Conservation (phyloP, 2,329 filamentous ascomycete genomes). For the Plectosphaerella sp. region DNA sequence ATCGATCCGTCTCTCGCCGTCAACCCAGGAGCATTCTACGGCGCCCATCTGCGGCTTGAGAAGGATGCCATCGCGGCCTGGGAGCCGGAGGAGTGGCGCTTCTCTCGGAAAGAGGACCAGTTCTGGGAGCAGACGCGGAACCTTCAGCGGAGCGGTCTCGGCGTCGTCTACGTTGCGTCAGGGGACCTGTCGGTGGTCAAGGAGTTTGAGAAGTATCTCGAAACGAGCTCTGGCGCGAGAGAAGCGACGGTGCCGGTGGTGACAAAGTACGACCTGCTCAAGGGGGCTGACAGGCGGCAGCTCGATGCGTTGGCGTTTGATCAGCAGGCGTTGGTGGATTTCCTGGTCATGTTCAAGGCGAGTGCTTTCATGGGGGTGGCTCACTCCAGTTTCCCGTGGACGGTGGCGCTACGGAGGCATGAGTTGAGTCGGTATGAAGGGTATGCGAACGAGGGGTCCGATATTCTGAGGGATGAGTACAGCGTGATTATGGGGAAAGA, state of each 20-base stretch:
- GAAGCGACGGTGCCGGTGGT: slow-evolving; percentile 16
- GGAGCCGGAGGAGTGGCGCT: slow-evolving; percentile 22
- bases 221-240: slow-evolving; percentile 2
- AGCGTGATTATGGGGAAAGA: slow-evolving; percentile 25
- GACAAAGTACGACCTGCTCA: slow-evolving; percentile 24
- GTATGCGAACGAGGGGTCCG: slow-evolving; percentile 22
- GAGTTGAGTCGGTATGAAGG: slow-evolving; percentile 21
- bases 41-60: slow-evolving; percentile 25
- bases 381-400: slow-evolving; percentile 27
- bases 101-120: slow-evolving; percentile 23
- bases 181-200: slow-evolving; percentile 22
- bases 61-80: slow-evolving; percentile 23
- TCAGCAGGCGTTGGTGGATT: slow-evolving; percentile 27
- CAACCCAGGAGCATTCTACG: slow-evolving; percentile 19
- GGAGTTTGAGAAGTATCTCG: slow-evolving; percentile 15
- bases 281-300: slow-evolving; percentile 9
- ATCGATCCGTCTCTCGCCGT: slow-evolving; percentile 19
- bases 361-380: slow-evolving; percentile 27
- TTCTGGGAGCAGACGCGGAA: slow-evolving; percentile 22
- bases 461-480: slow-evolving; percentile 23
- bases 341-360: slow-evolving; percentile 24
- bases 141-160: slow-evolving; percentile 16
- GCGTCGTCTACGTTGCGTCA: slow-evolving; percentile 22
- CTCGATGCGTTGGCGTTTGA: slow-evolving; percentile 23
- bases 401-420: slow-evolving; percentile 23